Evolutionary conservation across 441 rosid species (phyloP), one percentile per base, ranked within the genome.

Genomic region (Breynia disticha): DNA sequence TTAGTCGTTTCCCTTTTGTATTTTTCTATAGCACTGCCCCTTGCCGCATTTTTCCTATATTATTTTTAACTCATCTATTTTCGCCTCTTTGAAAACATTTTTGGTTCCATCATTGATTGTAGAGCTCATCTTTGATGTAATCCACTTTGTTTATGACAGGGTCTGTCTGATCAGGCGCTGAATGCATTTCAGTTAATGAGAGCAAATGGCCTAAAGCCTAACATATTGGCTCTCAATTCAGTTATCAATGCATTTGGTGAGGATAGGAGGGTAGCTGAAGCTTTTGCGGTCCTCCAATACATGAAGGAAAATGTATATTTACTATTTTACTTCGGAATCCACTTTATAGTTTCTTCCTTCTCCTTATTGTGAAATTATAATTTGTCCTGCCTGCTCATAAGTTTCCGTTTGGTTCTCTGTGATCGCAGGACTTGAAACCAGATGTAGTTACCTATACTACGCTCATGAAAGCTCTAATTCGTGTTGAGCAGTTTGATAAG

Each of bases 241-340:
- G 74, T 94, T 57, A 83, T 89, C 69, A 89, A 94, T 72, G 97
- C 99, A 37, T 94, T 89, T 77, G 95, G 95, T 5, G 95, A 85
- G 76, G 99, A 94, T 65, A 72, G 94, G 78, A 83, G 95, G 68
- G 99, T 84, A 43, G 83, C 67, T 11, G 99, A 89, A 78, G 99
- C 96, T n/a, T 93, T 89, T 65, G 79, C 96, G 17, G 97, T 93
- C 62, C 75, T 93, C 56, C 87, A 79, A 61, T 87, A 81, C 76
- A 89, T 93, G 96, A 93, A 86, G 68, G 99, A 84, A 67, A 83
- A 89, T 43, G 99, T 87, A 47, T 72, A 74, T 61, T 22, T 14
- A 19, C 18, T 52, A 39, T 8, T n/a, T 35, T 38, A 28, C 38
- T 50, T 51, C 8, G n/a, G n/a, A n/a, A n/a, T 57, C 32, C 19